Evolutionary conservation across 192 early-diverging fungal species (phyloP).

Genomic region (Coemansia sp.): DNA sequence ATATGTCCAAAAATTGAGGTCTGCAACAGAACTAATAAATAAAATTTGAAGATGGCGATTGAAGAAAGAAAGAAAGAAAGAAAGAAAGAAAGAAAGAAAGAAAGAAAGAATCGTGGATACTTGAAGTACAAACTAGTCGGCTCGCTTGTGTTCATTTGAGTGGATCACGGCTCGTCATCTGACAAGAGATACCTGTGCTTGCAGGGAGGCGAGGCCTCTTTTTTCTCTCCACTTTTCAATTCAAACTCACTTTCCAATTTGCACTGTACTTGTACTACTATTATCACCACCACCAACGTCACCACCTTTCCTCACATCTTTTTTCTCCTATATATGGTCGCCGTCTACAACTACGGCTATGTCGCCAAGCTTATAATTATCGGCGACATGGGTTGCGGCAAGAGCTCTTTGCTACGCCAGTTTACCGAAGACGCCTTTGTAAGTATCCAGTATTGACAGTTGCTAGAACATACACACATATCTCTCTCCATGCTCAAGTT

Average conservation of each 20-base stretch:
- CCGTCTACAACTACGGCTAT: slow-evolving; percentile 58
- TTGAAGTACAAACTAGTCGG: neutral
- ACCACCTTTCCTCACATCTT: neutral
- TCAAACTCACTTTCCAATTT: neutral
- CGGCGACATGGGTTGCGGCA: slow-evolving; percentile 61
- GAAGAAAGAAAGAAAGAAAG: neutral
- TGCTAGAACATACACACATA: too few relatives aligned
- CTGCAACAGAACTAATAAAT: neutral
- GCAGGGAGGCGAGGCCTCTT: neutral
- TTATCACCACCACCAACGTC: neutral
- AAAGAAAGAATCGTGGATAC: neutral
- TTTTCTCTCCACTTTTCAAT: neutral
- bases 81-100: neutral
- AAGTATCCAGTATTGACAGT: slow-evolving; percentile 13
- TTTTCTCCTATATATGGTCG: slow-evolving; percentile 33
- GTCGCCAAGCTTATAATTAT: slow-evolving; percentile 60
- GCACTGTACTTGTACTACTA: neutral
- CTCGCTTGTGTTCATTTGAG: neutral
- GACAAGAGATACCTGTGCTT: neutral
- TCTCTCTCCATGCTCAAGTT: neutral
- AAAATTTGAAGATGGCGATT: neutral
- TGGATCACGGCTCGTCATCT: slow-evolving; percentile 1
- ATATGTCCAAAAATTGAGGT: slow-evolving; percentile 5
- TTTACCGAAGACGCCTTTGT: slow-evolving; percentile 57
- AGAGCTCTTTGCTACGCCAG: slow-evolving; percentile 57